Evolutionary conservation across 164 flowering plant species (phyloP).

Genomic region (Nelumbo lutea): DNA sequence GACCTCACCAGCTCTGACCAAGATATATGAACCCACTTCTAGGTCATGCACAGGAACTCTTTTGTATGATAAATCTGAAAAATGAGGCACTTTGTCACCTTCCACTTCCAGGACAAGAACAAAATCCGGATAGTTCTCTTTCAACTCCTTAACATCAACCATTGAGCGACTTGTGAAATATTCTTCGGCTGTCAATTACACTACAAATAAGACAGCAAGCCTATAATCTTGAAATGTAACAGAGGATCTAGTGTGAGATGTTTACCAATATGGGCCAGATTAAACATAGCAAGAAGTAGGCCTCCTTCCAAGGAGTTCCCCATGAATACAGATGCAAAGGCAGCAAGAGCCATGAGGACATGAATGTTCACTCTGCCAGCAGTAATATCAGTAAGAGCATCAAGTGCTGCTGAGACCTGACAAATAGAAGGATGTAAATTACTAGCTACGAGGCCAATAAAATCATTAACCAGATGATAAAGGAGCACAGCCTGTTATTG

Average conservation of each 20-base stretch:
- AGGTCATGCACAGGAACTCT: constrained; percentile 77
- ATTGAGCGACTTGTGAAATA: constrained; percentile 90
- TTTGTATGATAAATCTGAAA: constrained; percentile 58
- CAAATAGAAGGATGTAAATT: background rate
- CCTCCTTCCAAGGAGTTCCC: constrained; percentile 96
- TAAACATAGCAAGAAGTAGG: constrained; percentile 94
- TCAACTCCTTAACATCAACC: constrained; percentile 90
- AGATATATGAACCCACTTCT: constrained; percentile 74
- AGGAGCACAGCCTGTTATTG: background rate
- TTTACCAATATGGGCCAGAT: constrained; percentile 91
- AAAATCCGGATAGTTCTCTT: constrained; percentile 89
- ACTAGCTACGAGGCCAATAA: background rate
- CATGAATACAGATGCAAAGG: constrained; percentile 94
- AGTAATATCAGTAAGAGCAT: constrained; percentile 74
- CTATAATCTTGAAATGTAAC: background rate
- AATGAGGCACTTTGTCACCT: constrained; percentile 38
- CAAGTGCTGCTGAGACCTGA: constrained; percentile 86
- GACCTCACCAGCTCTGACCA: constrained; percentile 99
- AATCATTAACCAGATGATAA: background rate
- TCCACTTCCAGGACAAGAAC: constrained; percentile 67
- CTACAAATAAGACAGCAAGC: constrained; percentile 1
- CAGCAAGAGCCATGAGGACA: constrained; percentile 96
- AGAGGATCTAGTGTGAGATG: constrained; percentile 7
- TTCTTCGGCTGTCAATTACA: constrained; percentile 73
- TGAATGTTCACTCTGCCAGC: constrained; percentile 95